Evolutionary conservation across 257 asterid species (phyloP).

Genomic region (Solanum ossicruentum): DNA sequence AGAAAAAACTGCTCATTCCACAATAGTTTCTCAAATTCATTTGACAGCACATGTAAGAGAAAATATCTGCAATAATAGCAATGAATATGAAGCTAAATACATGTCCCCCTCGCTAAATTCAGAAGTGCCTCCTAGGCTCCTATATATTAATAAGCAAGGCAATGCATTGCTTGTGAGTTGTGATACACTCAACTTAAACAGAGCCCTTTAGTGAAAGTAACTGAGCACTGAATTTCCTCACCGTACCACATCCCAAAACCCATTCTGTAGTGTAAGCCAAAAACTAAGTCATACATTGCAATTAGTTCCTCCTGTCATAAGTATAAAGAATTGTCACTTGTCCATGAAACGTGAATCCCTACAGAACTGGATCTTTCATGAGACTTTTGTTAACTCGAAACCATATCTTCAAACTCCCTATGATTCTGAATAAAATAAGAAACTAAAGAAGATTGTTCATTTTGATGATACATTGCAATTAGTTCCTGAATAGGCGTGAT

Average conservation of each 20-base stretch:
- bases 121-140: background rate
- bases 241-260: no score
- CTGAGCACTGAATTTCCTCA: background rate
- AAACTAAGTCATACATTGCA: no score
- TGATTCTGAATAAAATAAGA: background rate
- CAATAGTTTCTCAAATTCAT: background rate
- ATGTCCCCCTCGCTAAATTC: background rate
- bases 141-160: background rate
- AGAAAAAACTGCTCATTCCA: background rate
- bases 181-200: background rate
- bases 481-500: no score
- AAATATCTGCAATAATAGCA: background rate
- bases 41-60: background rate
- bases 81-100: background rate
- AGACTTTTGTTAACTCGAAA: background rate
- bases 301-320: no score
- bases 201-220: background rate
- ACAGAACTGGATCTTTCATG: background rate
- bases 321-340: background rate
- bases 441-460: no score
- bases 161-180: background rate
- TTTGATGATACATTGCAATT: no score
- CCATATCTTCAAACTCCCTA: no score
- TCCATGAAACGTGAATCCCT: background rate
- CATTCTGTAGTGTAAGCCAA: no score